Base-by-base conservation (phyloP, 75 land plant species). In the Sequoia sempervirens region DNA sequence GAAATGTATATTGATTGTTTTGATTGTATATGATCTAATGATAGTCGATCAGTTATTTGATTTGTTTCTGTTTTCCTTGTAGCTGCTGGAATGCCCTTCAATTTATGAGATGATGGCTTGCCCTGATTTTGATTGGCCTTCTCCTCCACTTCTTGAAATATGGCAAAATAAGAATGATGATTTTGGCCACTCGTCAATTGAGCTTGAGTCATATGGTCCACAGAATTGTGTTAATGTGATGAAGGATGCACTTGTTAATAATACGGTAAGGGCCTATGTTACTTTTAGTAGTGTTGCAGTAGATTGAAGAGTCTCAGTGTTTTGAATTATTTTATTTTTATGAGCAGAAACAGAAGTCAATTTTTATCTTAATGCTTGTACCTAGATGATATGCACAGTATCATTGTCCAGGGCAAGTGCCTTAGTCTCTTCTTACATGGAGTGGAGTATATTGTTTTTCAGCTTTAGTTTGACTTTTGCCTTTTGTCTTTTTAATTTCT, bases 11-110 rank as follows among this genome's bases (percentile, higher is more conserved):
- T 81, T 15, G 26, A 80, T 58, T 36, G 20, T 47, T 81, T 81
- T 81, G 9, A 52, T 81, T 34, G 20, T 82, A 30, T 83, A 28
- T 40, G 43, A 61, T n/a, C 82, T 38, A 17, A 3, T 14, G 34
- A 26, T 32, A 80, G 54, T 47, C 30, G 23, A 75, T 83, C 79
- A 28, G n/a, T 34, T 75, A 13, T 30, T 85, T 82, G 64, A 43
- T 43, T 85, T 38, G 58, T 7, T 40, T 40, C 40, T 85, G 41
- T 40, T 53, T 81, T 82, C 15, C n/a, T 81, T 85, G 85, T 96
- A 97, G 99, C 84, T 98, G 81, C 91, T 98, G 84, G 99, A 98
- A 86, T 98, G 99, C 81, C 99, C 99, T 41, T 96, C 99, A 18
- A 86, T 98, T 56, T 98, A 98, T 84, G 99, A 98, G 86, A 80